Evolutionary conservation across 148 eudicot species (phyloP).

Genomic region (Vaccinium macrocarpon): DNA sequence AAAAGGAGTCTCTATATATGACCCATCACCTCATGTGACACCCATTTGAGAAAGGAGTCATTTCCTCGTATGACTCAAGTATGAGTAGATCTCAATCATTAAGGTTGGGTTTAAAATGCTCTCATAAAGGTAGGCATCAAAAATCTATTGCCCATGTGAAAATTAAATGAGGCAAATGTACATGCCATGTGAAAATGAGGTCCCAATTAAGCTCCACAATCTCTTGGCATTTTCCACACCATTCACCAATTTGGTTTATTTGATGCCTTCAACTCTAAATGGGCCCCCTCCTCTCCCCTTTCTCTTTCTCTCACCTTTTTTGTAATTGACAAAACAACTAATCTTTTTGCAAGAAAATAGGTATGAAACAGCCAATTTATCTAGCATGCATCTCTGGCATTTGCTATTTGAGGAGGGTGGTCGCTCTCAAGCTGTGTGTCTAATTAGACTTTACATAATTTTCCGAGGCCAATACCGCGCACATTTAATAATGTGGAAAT

Average conservation of each 20-base stretch:
- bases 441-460: background rate
- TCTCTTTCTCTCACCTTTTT: background rate
- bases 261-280: background rate
- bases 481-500: background rate
- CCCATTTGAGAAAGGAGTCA: background rate
- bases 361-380: background rate
- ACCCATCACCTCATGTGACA: background rate
- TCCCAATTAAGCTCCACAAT: background rate
- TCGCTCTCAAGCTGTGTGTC: background rate
- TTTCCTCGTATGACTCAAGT: conserved; percentile 7
- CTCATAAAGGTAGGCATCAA: background rate
- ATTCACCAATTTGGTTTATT: background rate
- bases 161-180: too few relatives aligned
- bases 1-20: background rate
- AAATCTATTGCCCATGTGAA: background rate
- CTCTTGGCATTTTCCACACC: background rate
- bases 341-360: background rate
- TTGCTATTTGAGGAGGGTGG: background rate
- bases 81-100: background rate
- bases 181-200: background rate
- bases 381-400: background rate
- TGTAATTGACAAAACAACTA: background rate
- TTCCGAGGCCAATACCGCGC: background rate
- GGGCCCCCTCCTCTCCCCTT: background rate
- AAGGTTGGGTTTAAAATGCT: background rate